Base-by-base conservation (phyloP, 2,329 filamentous ascomycete species). In the Laburnicola sp. region DNA sequence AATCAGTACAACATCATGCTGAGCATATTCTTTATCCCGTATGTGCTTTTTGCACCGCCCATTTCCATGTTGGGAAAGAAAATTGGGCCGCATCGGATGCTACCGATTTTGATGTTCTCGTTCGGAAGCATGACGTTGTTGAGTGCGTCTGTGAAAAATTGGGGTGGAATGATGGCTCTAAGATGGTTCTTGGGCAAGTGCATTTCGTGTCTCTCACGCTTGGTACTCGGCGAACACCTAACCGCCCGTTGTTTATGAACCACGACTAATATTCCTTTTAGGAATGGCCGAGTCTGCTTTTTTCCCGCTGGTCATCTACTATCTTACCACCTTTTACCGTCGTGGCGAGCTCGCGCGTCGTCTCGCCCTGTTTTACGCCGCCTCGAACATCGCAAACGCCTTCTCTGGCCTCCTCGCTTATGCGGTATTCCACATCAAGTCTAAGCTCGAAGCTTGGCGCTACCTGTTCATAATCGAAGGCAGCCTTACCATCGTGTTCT, bases 371-470 rank as follows among this genome's bases (percentile, higher is more conserved):
- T 90, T 90, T 74, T 92, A 91, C 60, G 88, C 87, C 0, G 87
- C 87, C 0, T 85, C 82, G 22, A 88, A 87, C 62, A 87, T 92
- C 52, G 88, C 88, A 25, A 84, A 83, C 50, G 85, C 84, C 2
- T 87, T 87, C 60, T 80, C 79, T 0, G 83, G 83, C 3, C 71
- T 86, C 0, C 74, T 86, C 10, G 77, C 83, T 0, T 86, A 82
- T 52, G 83, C 80, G 3, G 80, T 84, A 6, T 87, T 87, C 66
- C 82, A 83, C 23, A 69, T 71, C n/a, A 59, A 85, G 7, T 75
- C 79, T 0, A 72, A 73, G 27, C 81, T 83, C 74, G 74, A 78
- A 1, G 78, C 78, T 0, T 87, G 85, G 85, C 76, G 82, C 53
- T 87, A 85, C 75, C 78, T 87, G 3, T 88, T 88, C 65, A 80